Conservation (phyloP, 345 rosid species). For the Syzygium aqueum region DNA sequence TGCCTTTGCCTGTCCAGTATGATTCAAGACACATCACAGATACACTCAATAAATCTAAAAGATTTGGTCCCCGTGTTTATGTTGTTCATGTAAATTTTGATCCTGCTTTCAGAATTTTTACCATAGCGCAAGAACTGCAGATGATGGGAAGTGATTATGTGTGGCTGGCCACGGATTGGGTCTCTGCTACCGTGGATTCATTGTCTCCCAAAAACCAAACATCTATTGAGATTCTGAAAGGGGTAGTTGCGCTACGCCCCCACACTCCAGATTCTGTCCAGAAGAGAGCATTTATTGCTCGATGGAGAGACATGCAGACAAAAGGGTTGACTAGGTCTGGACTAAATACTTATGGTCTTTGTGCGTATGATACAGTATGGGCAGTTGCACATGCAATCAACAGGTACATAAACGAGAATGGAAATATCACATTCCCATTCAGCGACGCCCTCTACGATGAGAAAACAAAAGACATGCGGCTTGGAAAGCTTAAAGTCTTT, state of each 20-base stretch:
- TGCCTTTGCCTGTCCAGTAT: conserved; percentile 36
- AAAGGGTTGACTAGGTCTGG: conserved; percentile 28
- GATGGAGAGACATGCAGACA: conserved; percentile 41
- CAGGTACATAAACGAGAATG: conserved; percentile 32
- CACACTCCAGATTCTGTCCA: conserved; percentile 44
- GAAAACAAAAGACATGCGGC: conserved; percentile 18
- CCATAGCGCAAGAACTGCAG: conserved; percentile 42
- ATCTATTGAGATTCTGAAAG: conserved; percentile 30
- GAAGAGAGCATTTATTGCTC: conserved; percentile 33
- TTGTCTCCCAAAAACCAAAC: conserved; percentile 16
- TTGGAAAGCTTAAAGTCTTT: conserved; percentile 51
- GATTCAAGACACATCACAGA: conserved; percentile 21
- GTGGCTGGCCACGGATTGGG: conserved; percentile 95
- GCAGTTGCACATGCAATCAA: conserved; percentile 51
- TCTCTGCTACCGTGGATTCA: conserved; percentile 68
- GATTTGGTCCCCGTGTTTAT: conserved; percentile 58
- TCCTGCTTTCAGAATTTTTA: conserved; percentile 50
- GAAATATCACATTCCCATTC: conserved; percentile 50
- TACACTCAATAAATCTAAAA: conserved; percentile 42
- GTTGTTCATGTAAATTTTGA: conserved; percentile 70
- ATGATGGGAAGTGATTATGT: conserved; percentile 65
- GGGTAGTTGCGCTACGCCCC: conserved; percentile 68
- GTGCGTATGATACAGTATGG: conserved; percentile 93
- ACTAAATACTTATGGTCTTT: conserved; percentile 54
- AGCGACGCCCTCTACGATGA: conserved; percentile 18